These are phyloP conservation scores for Fusarium coicis DNA, from an alignment of 2,329 filamentous ascomycete species.

Conservation along the genomic window DNA sequence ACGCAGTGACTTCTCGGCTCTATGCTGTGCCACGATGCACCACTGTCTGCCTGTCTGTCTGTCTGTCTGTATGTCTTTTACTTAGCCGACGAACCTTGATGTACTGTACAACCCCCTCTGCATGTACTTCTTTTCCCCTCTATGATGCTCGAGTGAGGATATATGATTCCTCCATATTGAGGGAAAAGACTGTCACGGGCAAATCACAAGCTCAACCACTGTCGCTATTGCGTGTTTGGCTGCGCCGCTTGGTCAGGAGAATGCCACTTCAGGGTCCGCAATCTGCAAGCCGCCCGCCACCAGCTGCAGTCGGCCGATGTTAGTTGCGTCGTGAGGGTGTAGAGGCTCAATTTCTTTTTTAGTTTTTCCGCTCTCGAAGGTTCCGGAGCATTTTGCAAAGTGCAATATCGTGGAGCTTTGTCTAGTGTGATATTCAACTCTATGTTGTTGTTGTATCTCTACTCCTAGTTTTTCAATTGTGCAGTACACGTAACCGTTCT, in stretches of 20 bases:
- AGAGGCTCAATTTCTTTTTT: neutral
- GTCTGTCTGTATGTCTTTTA: neutral
- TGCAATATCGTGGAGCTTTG: neutral
- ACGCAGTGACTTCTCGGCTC: conserved; percentile 15
- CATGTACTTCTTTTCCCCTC: neutral
- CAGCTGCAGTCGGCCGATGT: conserved; percentile 18
- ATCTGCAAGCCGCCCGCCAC: conserved; percentile 38
- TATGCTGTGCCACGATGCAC: conserved; percentile 30
- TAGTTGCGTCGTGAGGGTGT: conserved; percentile 16
- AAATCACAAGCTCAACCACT: conserved; percentile 23
- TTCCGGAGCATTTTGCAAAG: neutral
- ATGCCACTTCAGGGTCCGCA: conserved; percentile 30
- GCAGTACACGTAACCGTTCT: neutral
- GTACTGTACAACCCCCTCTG: conserved; percentile 1
- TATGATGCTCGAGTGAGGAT: neutral
- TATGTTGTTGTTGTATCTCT: neutral
- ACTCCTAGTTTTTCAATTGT: neutral
- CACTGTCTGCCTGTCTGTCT: neutral
- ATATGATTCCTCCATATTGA: neutral
- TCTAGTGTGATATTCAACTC: neutral
- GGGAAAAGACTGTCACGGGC: neutral
- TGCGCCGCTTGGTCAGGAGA: conserved; percentile 10
- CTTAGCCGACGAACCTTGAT: conserved; percentile 12
- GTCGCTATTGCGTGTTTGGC: conserved; percentile 22
- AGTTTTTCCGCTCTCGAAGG: neutral